Base-by-base conservation (phyloP, 2,329 filamentous ascomycete genomes). In the Macrophomina tecta region DNA sequence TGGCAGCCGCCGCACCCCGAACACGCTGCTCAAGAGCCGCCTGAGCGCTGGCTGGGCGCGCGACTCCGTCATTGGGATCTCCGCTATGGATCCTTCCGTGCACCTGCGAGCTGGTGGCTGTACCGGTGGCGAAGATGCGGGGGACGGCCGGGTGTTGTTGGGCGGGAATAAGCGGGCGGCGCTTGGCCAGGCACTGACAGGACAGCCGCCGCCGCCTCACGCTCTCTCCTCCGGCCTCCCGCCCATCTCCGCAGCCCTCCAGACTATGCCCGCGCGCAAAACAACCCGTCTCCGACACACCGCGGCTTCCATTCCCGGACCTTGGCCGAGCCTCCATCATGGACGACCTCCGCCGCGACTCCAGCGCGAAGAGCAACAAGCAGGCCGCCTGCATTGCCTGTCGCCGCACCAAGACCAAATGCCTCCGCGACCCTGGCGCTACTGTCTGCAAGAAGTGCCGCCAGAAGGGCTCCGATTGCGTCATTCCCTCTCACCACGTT, bases 371-470 rank as follows among this genome's bases (percentile, higher is more conserved):
- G 45, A 28, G 45, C 38, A 72, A 53, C 18, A 79, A 78, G 68
- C 76, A 78, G 68, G 86, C 87, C 9, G 87, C 87, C 48, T 90
- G 88, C 75, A 80, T 90, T 46, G 86, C 84, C 68, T 91, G 89
- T 73, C 84, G 89, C 66, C 83, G 84, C 70, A 90, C 87, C 78
- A 91, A 91, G 80, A 88, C 90, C 72, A 87, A 87, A 70, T 91
- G 89, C 76, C 86, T 88, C 68, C 85, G 87, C 70, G 82, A 83
- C 49, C 76, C 81, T 23, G 82, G 81, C 49, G 82, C 85, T 67
- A 73, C 79, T 23, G 80, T 83, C 32, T 91, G 89, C 75, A 87
- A 87, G 70, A 84, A 87, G 75, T 91, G 89, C 74, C 79, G 82
- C 64, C 84, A 87, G 72, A 79, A 85, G 7, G 82, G 84, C 40